These are phyloP conservation scores for Umbelopsis sp. DNA, from an alignment of 192 early-diverging fungal genomes.

Conservation along the genomic window DNA sequence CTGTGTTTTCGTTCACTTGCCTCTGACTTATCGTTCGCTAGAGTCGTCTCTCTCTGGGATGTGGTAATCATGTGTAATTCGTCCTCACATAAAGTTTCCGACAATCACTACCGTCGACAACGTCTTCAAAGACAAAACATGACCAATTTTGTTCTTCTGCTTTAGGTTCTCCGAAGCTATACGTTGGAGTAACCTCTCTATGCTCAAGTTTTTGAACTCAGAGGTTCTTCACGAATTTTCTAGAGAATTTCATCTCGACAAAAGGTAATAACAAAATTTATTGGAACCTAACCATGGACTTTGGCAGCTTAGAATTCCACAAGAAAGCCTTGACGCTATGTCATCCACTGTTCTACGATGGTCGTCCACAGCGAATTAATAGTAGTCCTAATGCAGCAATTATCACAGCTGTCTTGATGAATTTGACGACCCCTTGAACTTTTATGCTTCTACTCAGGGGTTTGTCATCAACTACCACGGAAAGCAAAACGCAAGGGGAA, in stretches of 20 bases:
- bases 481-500: no score
- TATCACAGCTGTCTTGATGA: no score
- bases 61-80: not conserved
- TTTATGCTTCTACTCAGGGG: no score
- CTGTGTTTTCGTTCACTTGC: not conserved
- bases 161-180: not conserved
- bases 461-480: no score
- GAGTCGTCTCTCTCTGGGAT: not conserved
- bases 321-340: no score
- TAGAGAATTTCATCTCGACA: not conserved
- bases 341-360: no score
- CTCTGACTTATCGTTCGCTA: not conserved
- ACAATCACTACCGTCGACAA: not conserved
- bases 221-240: not conserved
- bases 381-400: no score
- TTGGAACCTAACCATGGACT: no score
- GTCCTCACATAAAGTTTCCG: not conserved
- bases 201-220: not conserved
- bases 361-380: no score
- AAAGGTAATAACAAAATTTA: no score
- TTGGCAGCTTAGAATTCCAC: no score
- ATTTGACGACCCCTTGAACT: no score
- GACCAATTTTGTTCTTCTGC: not conserved
- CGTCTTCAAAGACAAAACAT: not conserved
- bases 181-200: not conserved